Percentiles rank a stretch among this genome's conserved stretches.
Evolutionary conservation across 768 basidiomycete genomes (phyloP).

Genomic region (Phylloporus arenicola): DNA sequence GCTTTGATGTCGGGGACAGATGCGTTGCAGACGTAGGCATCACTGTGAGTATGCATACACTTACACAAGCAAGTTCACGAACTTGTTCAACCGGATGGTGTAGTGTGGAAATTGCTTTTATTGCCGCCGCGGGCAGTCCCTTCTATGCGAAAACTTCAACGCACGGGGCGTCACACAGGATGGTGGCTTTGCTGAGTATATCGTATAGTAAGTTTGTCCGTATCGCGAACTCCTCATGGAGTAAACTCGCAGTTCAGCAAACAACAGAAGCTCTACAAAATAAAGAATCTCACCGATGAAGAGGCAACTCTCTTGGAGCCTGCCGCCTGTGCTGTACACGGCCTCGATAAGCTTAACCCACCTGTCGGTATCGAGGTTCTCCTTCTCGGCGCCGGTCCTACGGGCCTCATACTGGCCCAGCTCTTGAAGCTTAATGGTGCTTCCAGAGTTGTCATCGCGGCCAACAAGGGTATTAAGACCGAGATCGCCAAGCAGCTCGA

Average conservation of each 20-base stretch:
- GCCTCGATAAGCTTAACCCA: conserved; percentile 80
- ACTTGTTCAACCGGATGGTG: background rate
- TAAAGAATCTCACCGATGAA: conserved; percentile 81
- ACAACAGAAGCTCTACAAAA: conserved; percentile 78
- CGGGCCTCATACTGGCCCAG: conserved; percentile 86
- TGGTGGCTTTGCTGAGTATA: conserved; percentile 89
- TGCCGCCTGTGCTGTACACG: conserved; percentile 87
- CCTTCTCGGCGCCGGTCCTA: conserved; percentile 86
- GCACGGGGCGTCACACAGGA: conserved; percentile 74
- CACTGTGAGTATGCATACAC: conserved; percentile 42
- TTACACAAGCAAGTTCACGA: background rate
- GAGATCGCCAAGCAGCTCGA: conserved; percentile 76
- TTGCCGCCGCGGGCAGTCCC: conserved; percentile 76
- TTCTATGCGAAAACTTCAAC: conserved; percentile 82
- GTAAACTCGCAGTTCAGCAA: conserved; percentile 33
- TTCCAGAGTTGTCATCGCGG: conserved; percentile 72
- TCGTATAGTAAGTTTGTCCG: conserved; percentile 57
- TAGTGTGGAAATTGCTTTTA: conserved; percentile 85
- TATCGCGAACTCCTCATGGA: background rate
- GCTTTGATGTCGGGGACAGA: conserved; percentile 72
- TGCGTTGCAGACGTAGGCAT: conserved; percentile 78
- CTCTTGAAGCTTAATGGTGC: conserved; percentile 86
- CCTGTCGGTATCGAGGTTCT: conserved; percentile 82
- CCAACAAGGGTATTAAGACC: conserved; percentile 89
- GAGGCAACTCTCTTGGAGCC: conserved; percentile 88